Evolutionary conservation across 345 rosid genomes (phyloP).

Genomic region (Bruguiera parviflora): DNA sequence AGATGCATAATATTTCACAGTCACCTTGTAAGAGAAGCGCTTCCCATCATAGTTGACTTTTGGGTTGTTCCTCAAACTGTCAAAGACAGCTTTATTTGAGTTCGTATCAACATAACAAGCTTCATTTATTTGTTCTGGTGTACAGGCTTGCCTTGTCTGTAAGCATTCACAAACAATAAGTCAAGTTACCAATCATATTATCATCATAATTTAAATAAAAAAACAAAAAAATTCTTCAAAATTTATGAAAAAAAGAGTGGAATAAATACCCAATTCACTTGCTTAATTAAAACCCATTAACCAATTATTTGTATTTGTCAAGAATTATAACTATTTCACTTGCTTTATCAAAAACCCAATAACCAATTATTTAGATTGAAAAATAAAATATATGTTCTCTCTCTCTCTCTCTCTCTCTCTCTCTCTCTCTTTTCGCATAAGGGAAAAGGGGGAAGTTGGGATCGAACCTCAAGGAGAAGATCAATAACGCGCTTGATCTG

Average conservation of each 20-base stretch:
- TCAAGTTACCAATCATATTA: neutral
- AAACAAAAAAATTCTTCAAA: no score
- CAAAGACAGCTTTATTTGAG: slow-evolving; percentile 78
- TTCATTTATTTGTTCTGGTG: slow-evolving; percentile 80
- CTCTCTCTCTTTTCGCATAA: no score
- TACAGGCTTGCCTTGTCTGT: slow-evolving; percentile 66
- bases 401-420: no score
- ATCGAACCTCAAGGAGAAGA: slow-evolving; percentile 46
- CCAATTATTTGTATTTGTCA: no score
- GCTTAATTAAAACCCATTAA: no score
- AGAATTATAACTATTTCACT: no score
- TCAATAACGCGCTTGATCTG: slow-evolving; percentile 92
- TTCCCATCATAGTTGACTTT: slow-evolving; percentile 74
- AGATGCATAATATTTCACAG: slow-evolving; percentile 5
- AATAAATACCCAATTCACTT: no score
- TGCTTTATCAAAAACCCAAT: no score
- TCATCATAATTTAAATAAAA: no score
- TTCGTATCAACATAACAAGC: slow-evolving; percentile 59
- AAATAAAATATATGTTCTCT: no score
- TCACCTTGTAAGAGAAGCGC: slow-evolving; percentile 87
- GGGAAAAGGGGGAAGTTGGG: neutral
- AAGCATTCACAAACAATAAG: slow-evolving; percentile 10
- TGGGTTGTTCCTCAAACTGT: slow-evolving; percentile 66
- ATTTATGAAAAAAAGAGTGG: no score
- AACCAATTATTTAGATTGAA: no score